phyloP scores from a whole-genome alignment of 352 stramenopile species.

The Phytophthora quininea region DNA sequence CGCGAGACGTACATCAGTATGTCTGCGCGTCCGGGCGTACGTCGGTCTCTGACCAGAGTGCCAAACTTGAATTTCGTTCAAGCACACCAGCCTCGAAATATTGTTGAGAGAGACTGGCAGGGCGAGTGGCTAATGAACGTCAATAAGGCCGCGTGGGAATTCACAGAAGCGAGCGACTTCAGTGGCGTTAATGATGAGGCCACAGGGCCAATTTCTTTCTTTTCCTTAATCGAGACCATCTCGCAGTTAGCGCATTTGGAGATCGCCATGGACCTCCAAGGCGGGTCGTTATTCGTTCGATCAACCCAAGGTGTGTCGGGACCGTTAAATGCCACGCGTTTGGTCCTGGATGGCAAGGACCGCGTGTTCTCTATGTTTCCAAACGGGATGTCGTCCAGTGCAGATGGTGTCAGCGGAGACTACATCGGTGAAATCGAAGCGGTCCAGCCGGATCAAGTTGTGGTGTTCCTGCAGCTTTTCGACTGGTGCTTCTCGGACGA shows the following conservation, averaged over 20 bases:
- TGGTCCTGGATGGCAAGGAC: conserved; percentile 61
- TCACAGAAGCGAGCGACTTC: background rate
- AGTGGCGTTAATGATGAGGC: too few relatives aligned
- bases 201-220: conserved; percentile 31
- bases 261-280: conserved; percentile 35
- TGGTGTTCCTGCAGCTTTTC: conserved; percentile 57
- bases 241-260: conserved; percentile 47
- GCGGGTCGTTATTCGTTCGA: conserved; percentile 32
- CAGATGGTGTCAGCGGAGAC: conserved; percentile 42
- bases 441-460: conserved; percentile 41
- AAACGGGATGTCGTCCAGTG: conserved; percentile 43
- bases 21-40: conserved; percentile 10
- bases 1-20: conserved; percentile 53
- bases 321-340: conserved; percentile 29
- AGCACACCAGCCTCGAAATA: conserved; percentile 25
- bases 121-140: conserved; percentile 57
- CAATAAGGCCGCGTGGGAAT: conserved; percentile 54
- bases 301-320: conserved; percentile 34
- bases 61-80: conserved; percentile 12
- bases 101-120: conserved; percentile 52
- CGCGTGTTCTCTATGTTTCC: conserved; percentile 57
- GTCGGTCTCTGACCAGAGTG: background rate
- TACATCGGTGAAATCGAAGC: conserved; percentile 58
- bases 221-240: conserved; percentile 47
- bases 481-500: conserved; percentile 30